Evolutionary conservation across 2,329 filamentous ascomycete genomes (phyloP), one percentile per base, ranked within the genome.

Genomic region (Alternaria sp.): DNA sequence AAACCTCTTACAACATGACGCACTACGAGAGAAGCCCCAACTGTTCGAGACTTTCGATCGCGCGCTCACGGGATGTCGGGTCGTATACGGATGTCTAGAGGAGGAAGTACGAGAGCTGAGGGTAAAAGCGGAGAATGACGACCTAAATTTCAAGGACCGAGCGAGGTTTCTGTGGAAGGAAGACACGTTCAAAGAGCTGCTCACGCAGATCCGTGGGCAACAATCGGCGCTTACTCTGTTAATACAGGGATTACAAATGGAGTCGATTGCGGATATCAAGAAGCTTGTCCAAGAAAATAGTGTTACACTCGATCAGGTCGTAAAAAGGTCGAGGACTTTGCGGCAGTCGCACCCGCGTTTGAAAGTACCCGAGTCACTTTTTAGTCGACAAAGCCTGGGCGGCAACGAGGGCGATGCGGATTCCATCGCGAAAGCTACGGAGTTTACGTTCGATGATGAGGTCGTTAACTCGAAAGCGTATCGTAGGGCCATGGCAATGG

Each of bases 201-300:
- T 77, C 45, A 68, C 67, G 23, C 73, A 76, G 57, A 72, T 76
- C 23, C 67, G 73, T 23, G 73, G 73, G 2, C 72, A 76, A 45
- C 73, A 77, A 40, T 70, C 70, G 8, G 72, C 72, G 0, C 62
- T 77, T 5, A 72, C 62, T 33, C 44, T 77, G 21, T 63, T 77
- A 11, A 69, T 77, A 14, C 74, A 77, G 42, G 71, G 68, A 7
- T 50, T 76, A n/a, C 74, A 76, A 42, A 75, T 75, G 70, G 70
- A 75, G 56, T 75, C 72, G 3, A 67, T 76, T 52, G 60, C 67
- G 17, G 73, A 76, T 17, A 72, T 76, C 24, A 69, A 66, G 56
- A 65, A 64, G 50, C 56, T 76, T 10, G 61, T 77, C 3, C 57
- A 67, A 28, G 67, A 72, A 9, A 76, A 76, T 36, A 72, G 65